Conservation (phyloP, 352 stramenopile species). For the Globisporangium nunn region DNA sequence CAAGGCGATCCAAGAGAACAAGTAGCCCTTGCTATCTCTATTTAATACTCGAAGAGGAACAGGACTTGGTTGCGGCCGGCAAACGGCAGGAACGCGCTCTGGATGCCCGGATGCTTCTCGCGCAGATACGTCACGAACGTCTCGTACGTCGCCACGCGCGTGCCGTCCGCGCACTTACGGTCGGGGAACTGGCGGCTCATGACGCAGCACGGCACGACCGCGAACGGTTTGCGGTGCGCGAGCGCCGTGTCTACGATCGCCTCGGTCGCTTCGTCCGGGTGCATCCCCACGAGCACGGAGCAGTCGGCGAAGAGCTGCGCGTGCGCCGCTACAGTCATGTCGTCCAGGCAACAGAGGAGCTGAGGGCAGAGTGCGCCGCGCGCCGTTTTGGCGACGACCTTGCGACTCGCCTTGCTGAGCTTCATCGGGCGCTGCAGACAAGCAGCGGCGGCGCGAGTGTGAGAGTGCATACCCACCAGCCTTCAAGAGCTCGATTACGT, state of each 20-base stretch:
- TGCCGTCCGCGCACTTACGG: conserved; percentile 47
- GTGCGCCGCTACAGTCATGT: conserved; percentile 41
- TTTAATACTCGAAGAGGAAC: conserved; percentile 58
- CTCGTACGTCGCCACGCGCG: conserved; percentile 70
- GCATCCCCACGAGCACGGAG: conserved; percentile 90
- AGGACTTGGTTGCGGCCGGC: conserved; percentile 81
- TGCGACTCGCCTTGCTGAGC: conserved; percentile 61
- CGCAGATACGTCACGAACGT: conserved; percentile 76
- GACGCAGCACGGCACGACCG: conserved; percentile 95
- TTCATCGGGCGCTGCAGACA: conserved; percentile 67
- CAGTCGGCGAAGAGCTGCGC: conserved; percentile 62
- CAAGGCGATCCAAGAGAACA: conserved; percentile 27
- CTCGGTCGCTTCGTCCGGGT: conserved; percentile 95
- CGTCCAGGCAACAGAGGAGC: conserved; percentile 50
- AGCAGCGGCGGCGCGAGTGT: background rate
- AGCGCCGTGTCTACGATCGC: conserved; percentile 92
- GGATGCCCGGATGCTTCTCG: conserved; percentile 69
- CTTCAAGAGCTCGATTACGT: conserved; percentile 1
- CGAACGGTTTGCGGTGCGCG: conserved; percentile 86
- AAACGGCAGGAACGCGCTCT: conserved; percentile 64
- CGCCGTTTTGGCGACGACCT: conserved; percentile 44
- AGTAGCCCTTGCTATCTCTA: background rate
- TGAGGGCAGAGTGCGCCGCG: conserved; percentile 41
- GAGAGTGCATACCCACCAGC: too few species aligned
- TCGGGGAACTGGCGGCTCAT: conserved; percentile 91